Conservation (phyloP, 1,284 basidiomycete species). For the Agaricales sp. region DNA sequence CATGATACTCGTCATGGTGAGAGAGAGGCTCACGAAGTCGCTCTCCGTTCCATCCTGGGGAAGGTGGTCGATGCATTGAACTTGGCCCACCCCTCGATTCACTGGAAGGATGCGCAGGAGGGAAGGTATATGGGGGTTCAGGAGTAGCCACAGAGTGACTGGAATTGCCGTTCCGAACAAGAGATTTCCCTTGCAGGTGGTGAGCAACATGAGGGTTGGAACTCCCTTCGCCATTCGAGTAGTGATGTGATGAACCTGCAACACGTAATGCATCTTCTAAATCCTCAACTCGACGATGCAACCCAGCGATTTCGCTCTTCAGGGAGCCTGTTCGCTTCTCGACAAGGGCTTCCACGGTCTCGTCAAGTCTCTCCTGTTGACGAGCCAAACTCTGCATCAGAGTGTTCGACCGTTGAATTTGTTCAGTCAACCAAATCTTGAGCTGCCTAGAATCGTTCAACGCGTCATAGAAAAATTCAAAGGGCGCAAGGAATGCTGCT, state of each 20-base stretch:
- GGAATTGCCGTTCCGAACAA: too few species aligned
- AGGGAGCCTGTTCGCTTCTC: constrained; percentile 44
- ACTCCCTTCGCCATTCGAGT: too few species aligned
- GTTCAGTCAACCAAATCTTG: constrained; percentile 62
- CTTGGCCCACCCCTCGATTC: too few species aligned
- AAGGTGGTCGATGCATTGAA: too few species aligned
- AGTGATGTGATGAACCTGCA: too few species aligned
- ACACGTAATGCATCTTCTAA: constrained; percentile 41
- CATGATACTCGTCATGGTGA: too few species aligned
- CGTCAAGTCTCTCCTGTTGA: constrained; percentile 48
- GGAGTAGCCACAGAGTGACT: too few species aligned
- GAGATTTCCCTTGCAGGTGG: too few species aligned
- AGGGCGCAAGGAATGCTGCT: constrained; percentile 64
- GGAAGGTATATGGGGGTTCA: background rate
- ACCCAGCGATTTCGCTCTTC: constrained; percentile 42
- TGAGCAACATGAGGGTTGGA: too few species aligned
- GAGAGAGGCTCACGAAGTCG: too few species aligned
- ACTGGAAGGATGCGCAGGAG: too few species aligned
- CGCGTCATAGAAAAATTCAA: constrained; percentile 70
- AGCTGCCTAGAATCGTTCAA: constrained; percentile 66
- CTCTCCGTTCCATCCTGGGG: too few species aligned
- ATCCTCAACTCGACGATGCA: constrained; percentile 47
- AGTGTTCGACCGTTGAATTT: constrained; percentile 49
- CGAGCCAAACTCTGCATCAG: constrained; percentile 39
- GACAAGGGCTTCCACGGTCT: constrained; percentile 44